Evolutionary conservation across 495 filamentous ascomycete genomes (phyloP).

Genomic region (Usnea hakonensis): DNA sequence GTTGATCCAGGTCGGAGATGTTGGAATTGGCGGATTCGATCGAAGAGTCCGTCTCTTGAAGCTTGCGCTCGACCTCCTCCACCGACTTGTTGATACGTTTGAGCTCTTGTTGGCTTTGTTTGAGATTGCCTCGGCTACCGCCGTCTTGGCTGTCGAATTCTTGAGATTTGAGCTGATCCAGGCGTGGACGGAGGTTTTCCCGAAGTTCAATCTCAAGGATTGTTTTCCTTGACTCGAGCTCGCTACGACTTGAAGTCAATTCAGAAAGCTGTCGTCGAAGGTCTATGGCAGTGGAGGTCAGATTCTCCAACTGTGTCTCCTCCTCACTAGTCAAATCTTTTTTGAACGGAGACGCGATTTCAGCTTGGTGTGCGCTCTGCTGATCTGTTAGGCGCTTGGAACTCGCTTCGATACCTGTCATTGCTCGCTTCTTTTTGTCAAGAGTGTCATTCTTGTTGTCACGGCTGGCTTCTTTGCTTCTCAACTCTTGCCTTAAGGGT

Average conservation of each 20-base stretch:
- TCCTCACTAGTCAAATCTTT: slow-evolving; percentile 78
- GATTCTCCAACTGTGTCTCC: slow-evolving; percentile 67
- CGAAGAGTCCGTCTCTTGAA: slow-evolving; percentile 62
- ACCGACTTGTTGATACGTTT: slow-evolving; percentile 60
- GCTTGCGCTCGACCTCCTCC: slow-evolving; percentile 54
- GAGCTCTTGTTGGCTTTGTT: slow-evolving; percentile 74
- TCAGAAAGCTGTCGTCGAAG: slow-evolving; percentile 67
- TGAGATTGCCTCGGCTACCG: slow-evolving; percentile 56
- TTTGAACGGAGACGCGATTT: slow-evolving; percentile 81
- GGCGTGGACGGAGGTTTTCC: slow-evolving; percentile 72
- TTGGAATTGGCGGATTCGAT: slow-evolving; percentile 56
- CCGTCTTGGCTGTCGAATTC: slow-evolving; percentile 59
- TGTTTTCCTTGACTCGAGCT: slow-evolving; percentile 72
- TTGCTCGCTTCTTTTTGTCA: slow-evolving; percentile 59
- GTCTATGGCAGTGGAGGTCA: slow-evolving; percentile 60
- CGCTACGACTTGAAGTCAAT: slow-evolving; percentile 61
- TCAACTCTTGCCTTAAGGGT: slow-evolving; percentile 65
- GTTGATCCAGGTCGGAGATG: slow-evolving; percentile 53
- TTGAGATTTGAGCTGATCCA: slow-evolving; percentile 78
- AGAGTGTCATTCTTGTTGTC: slow-evolving; percentile 68
- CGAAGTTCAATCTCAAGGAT: slow-evolving; percentile 76
- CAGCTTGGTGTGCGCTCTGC: slow-evolving; percentile 62
- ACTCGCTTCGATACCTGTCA: slow-evolving; percentile 66
- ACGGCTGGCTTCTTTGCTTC: slow-evolving; percentile 59
- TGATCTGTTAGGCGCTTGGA: slow-evolving; percentile 69